phyloP scores from a whole-genome alignment of 2,329 filamentous ascomycete species.

The Epicoccum nigrum region DNA sequence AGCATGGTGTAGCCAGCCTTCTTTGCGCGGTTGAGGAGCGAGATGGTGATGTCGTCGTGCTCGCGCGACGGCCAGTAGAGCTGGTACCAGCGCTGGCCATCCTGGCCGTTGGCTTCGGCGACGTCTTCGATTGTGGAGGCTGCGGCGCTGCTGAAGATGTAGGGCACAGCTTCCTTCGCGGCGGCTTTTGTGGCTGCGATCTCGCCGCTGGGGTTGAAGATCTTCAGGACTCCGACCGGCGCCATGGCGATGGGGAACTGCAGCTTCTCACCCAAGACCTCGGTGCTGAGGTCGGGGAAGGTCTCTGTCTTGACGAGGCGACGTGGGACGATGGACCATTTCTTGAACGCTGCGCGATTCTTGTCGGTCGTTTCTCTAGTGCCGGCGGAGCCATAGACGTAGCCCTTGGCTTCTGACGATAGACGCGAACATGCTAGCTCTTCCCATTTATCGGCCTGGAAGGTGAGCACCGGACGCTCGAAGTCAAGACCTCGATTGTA shows the following conservation, averaged over 20 bases:
- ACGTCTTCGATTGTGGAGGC: constrained; percentile 68
- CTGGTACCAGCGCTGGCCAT: constrained; percentile 69
- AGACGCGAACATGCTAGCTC: constrained; percentile 35
- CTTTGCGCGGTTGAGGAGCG: constrained; percentile 65
- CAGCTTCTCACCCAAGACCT: constrained; percentile 50
- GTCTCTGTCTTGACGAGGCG: constrained; percentile 19
- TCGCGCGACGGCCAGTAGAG: constrained; percentile 72
- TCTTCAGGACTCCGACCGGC: constrained; percentile 69
- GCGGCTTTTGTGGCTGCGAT: constrained; percentile 65
- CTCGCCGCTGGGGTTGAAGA: constrained; percentile 71
- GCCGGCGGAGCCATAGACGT: constrained; percentile 44
- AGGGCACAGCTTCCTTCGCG: constrained; percentile 65
- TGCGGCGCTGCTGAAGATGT: constrained; percentile 68
- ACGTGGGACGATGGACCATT: constrained; percentile 31
- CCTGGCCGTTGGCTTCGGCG: constrained; percentile 58
- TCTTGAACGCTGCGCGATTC: constrained; percentile 34
- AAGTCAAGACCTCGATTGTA: constrained; percentile 43
- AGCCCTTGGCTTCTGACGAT: constrained; percentile 41
- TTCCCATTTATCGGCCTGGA: constrained; percentile 33
- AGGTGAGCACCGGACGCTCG: constrained; percentile 42
- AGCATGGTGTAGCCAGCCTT: constrained; percentile 65
- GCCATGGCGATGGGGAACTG: constrained; percentile 64
- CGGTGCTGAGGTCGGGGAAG: constrained; percentile 21
- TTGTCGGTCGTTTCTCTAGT: constrained; percentile 40
- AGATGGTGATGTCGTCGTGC: constrained; percentile 67